Evolutionary conservation across 768 basidiomycete species (phyloP).

Genomic region (Boletellus sp.): DNA sequence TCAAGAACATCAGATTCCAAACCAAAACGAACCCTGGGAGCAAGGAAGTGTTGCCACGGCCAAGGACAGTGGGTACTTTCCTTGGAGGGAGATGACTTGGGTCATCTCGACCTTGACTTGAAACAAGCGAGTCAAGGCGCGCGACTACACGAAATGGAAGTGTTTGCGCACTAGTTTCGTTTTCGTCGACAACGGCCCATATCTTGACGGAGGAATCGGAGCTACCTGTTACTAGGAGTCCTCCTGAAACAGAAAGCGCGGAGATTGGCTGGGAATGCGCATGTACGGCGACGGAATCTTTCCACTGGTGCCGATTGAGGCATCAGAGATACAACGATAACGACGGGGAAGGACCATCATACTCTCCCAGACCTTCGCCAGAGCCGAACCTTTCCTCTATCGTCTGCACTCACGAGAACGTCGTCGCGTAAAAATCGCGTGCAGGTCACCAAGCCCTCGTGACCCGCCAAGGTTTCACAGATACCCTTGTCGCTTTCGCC

Average conservation of each 20-base stretch:
- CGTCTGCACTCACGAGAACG: constrained; percentile 68
- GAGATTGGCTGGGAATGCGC: constrained; percentile 74
- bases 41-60: constrained; percentile 62
- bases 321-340: constrained; percentile 12
- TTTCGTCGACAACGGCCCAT: constrained; percentile 48
- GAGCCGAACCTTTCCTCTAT: constrained; percentile 59
- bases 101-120: constrained; percentile 39
- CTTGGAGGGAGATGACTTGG: constrained; percentile 62
- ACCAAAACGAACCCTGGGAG: constrained; percentile 51
- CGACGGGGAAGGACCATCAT: not conserved
- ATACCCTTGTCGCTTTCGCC: constrained; percentile 51
- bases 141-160: not conserved
- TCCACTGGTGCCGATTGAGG: constrained; percentile 51
- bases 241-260: constrained; percentile 50
- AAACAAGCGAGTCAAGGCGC: not conserved
- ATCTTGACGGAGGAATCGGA: constrained; percentile 80
- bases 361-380: constrained; percentile 49
- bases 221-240: constrained; percentile 67
- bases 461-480: constrained; percentile 68
- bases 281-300: constrained; percentile 35
- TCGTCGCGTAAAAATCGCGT: constrained; percentile 60
- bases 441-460: constrained; percentile 70
- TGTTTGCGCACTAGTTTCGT: constrained; percentile 28
- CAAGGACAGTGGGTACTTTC: constrained; percentile 73
- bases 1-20: not conserved